Percentiles rank a stretch among this genome's conserved stretches.
These are phyloP conservation scores for Wilcoxina mikolae DNA, from an alignment of 495 filamentous ascomycete species.

Conservation along the genomic window DNA sequence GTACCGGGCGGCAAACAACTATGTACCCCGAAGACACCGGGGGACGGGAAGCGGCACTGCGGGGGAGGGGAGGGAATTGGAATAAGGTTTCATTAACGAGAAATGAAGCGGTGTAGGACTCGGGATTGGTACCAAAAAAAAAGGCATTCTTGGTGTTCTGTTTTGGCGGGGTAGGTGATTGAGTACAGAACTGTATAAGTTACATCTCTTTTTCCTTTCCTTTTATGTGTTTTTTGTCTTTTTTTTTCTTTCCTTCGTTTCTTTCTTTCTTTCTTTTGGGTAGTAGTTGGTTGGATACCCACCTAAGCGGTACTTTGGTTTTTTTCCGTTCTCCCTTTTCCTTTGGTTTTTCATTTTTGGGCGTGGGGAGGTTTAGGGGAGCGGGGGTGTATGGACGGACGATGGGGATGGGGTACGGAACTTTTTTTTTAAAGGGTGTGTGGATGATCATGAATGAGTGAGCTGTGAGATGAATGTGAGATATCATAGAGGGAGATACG, in stretches of 20 bases:
- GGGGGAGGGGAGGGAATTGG: neutral
- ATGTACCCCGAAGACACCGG: conserved; percentile 2
- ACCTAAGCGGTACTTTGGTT: neutral
- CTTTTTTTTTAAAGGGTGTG: too few relatives aligned
- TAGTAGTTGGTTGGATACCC: neutral
- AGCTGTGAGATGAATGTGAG: too few relatives aligned
- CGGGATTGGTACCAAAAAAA: neutral
- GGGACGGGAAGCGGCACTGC: neutral
- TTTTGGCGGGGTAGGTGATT: neutral
- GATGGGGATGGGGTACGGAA: too few relatives aligned
- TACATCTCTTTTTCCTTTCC: neutral
- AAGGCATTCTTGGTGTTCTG: neutral
- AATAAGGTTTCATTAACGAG: neutral
- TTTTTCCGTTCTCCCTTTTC: neutral
- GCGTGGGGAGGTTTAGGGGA: too few relatives aligned
- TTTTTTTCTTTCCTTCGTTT: neutral
- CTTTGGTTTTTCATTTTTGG: neutral
- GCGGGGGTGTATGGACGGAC: too few relatives aligned
- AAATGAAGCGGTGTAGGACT: neutral
- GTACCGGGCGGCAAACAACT: conserved; percentile 3
- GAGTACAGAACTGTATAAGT: neutral
- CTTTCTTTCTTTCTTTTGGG: neutral
- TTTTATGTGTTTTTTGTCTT: neutral
- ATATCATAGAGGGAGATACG: too few relatives aligned
- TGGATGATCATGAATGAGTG: too few relatives aligned